Conservation (phyloP, 441 rosid genomes). For the Gossypium laxum region DNA sequence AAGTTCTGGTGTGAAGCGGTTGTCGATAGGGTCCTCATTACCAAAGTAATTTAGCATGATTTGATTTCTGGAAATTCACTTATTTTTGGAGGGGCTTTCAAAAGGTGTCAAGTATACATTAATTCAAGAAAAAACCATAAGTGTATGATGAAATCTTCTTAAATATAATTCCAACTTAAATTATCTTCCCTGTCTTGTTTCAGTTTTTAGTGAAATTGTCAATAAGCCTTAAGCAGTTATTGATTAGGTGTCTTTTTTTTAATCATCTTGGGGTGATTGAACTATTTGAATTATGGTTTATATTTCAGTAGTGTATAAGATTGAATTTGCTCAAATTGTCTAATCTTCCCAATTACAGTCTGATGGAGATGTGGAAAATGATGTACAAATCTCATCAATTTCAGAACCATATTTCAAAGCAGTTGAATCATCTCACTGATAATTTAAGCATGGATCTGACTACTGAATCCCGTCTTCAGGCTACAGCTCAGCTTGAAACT, state of each 20-base stretch:
- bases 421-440: conserved; percentile 49
- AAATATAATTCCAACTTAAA: not conserved
- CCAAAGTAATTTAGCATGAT: not conserved
- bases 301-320: not conserved
- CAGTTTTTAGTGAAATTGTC: not conserved
- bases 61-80: not conserved
- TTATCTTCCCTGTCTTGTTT: not conserved
- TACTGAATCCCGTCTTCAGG: conserved; percentile 61
- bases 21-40: not conserved
- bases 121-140: not conserved
- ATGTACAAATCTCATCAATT: conserved; percentile 74
- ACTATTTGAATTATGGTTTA: not conserved
- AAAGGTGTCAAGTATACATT: not conserved
- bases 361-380: conserved; percentile 61
- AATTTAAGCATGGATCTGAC: conserved; percentile 39
- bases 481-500: conserved; percentile 43
- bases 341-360: conserved; percentile 29
- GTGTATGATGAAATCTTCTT: not conserved
- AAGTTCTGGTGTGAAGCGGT: not conserved
- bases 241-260: too few relatives aligned
- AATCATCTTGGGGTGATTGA: too few relatives aligned
- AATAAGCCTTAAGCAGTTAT: not conserved
- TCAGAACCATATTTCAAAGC: conserved; percentile 70
- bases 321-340: not conserved
- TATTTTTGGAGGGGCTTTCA: not conserved